Evolutionary conservation across 768 basidiomycete species (phyloP), one percentile per base, ranked within the genome.

Genomic region (Mycena kentingensis): DNA sequence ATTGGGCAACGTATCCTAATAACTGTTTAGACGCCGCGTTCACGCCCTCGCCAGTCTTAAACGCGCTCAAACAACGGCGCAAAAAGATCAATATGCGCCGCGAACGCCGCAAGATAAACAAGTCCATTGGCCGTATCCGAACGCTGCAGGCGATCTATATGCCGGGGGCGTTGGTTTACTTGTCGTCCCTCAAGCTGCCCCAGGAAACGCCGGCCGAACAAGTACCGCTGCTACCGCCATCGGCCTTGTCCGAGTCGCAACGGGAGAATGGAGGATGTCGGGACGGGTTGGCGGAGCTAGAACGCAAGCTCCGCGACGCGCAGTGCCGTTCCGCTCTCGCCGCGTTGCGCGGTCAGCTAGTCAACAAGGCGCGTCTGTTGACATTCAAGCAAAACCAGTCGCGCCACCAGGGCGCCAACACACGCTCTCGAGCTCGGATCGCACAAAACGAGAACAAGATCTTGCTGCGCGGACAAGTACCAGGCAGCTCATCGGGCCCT

Each of bases 401-500:
- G 7, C 43, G 41, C 11, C 45, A 49, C 12, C 59, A 60, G 13
- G 44, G 43, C 0, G n/a, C 35, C 6, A 54, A 50, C 11, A 62
- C 60, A 1, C 22, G 46, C 0, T 46, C 59, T 0, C 46, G 42
- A 6, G 51, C 38, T n/a, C n/a, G 48, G 3, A 21, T 62, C 8
- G 26, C 37, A 2, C 32, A 48, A 4, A 49, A 53, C 27, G 45
- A 60, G 16, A 47, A 26, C 27, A 62, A 54, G 32, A 47, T 57
- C 8, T 16, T 38, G 5, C 46, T 42, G 0, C 38, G 41, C 49
- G 2, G 48, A 55, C 19, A 60, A 46, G 22, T 62, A 53, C 31
- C 45, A 42, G 3, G 39, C n/a, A 3, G 59, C 59, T 5, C 47
- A 47, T 31, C 13, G 19, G 7, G 59, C 60, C 8, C 22, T 29